Evolutionary conservation across 495 filamentous ascomycete genomes (phyloP).

Genomic region (Neurospora sp.): DNA sequence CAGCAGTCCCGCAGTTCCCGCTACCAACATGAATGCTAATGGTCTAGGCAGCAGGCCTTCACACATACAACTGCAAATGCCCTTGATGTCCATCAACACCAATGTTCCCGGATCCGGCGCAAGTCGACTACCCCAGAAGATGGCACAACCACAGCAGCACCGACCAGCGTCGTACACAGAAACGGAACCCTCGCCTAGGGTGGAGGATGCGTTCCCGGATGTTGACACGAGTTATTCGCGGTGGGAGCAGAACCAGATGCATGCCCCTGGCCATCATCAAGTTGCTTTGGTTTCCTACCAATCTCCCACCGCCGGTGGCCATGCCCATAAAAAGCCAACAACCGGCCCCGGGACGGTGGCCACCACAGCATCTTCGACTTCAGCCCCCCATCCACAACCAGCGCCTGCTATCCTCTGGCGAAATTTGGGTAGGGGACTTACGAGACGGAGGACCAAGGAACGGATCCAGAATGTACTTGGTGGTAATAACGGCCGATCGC

Average conservation of each 20-base stretch:
- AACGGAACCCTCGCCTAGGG: slow-evolving; percentile 34
- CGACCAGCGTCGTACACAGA: slow-evolving; percentile 30
- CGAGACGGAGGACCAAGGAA: background rate
- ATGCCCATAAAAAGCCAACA: background rate
- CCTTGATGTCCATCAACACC: background rate
- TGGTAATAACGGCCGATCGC: background rate
- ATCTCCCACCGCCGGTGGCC: background rate
- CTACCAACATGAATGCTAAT: background rate
- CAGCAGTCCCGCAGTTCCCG: background rate
- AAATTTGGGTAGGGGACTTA: background rate
- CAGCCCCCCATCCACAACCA: background rate
- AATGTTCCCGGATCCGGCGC: slow-evolving; percentile 14
- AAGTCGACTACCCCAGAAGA: background rate
- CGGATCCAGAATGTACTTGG: background rate
- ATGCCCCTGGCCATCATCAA: background rate
- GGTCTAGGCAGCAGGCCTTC: background rate
- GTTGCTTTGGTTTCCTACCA: background rate
- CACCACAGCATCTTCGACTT: background rate
- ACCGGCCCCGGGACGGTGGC: background rate
- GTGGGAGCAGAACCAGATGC: slow-evolving; percentile 15
- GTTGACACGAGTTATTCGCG: slow-evolving; percentile 31
- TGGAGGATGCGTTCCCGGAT: slow-evolving; percentile 20
- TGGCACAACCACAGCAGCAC: background rate
- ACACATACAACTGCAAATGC: background rate
- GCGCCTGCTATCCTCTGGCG: background rate